Evolutionary conservation across 805 yeast genomes (phyloP), one percentile per base, ranked within the genome.

Genomic region (Wickerhamiella azymoides): DNA sequence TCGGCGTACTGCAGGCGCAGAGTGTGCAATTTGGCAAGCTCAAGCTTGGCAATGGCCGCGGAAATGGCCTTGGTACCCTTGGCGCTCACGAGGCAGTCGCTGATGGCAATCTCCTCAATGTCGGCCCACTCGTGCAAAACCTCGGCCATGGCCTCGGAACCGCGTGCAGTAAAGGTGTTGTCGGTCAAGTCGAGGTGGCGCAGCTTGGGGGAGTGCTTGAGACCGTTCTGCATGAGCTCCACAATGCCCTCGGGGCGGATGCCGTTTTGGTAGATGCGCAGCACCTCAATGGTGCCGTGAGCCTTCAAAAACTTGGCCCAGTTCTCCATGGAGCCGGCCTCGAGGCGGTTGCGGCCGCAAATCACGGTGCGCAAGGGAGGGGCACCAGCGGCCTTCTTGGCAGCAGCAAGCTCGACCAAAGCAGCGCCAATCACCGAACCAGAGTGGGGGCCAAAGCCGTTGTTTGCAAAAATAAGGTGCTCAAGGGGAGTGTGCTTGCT

Each of bases 361-460:
- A 92, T 75, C 54, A 92, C 89, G 1, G 96, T 84, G 40, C 47
- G 52, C 57, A 80, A 79, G 59, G 86, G 72, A 27, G 69, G 64
- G 45, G 74, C 65, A 36, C 66, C 64, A 26, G 60, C 56, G n/a
- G 62, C 60, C 41, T 62, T 62, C 52, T 68, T 62, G 64, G 86
- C 86, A 43, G 62, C 62, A 17, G 92, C 77, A 52, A 89, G 72
- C 54, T 73, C 71, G 65, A 70, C 84, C 40, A 92, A 73, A 3
- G 95, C 84, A 56, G 77, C 77, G 49, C 96, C 99, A 50, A 92
- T 83, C 61, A 94, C 76, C 47, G 89, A 80, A 56, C 99, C 98
- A 0, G 97, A 94, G 61, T 82, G 82, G 21, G 99, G 99, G 30
- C 99, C 99, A 77, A 92, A 80, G 47, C 99, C 99, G 62, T 92